Evolutionary conservation across 2,329 filamentous ascomycete species (phyloP).

Genomic region (Leptodontidium sp.): DNA sequence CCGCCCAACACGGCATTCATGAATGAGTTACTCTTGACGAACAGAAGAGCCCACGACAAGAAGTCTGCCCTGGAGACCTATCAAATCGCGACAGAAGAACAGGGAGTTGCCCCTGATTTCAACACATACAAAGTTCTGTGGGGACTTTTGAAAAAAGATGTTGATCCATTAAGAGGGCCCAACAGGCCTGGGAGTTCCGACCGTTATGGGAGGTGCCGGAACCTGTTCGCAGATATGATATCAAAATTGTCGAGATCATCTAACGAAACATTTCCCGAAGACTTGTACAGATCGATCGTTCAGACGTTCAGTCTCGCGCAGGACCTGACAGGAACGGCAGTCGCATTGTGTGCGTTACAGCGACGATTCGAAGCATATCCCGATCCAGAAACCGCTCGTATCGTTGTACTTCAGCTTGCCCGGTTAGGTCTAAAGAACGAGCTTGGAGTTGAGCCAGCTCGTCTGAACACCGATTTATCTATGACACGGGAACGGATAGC

Average conservation of each 20-base stretch:
- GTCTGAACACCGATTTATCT: slow-evolving; percentile 49
- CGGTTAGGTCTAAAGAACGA: slow-evolving; percentile 48
- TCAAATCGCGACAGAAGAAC: slow-evolving; percentile 29
- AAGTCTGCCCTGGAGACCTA: slow-evolving; percentile 43
- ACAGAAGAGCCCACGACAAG: slow-evolving; percentile 33
- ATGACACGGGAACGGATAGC: slow-evolving; percentile 54
- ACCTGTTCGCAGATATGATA: slow-evolving; percentile 58
- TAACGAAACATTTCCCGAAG: slow-evolving; percentile 52
- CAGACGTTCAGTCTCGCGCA: slow-evolving; percentile 58
- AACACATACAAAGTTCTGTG: slow-evolving; percentile 46
- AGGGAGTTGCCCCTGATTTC: slow-evolving; percentile 40
- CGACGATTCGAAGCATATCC: slow-evolving; percentile 55
- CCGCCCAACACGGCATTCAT: slow-evolving; percentile 77
- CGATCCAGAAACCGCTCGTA: slow-evolving; percentile 54
- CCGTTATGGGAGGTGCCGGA: slow-evolving; percentile 30
- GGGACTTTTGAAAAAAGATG: slow-evolving; percentile 40
- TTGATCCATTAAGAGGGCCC: slow-evolving; percentile 32
- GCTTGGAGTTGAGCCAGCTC: slow-evolving; percentile 45
- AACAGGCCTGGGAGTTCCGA: slow-evolving; percentile 8
- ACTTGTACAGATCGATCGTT: slow-evolving; percentile 60
- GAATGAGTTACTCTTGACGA: slow-evolving; percentile 74
- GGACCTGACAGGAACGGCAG: slow-evolving; percentile 57
- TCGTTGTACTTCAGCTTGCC: slow-evolving; percentile 58
- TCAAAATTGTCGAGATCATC: slow-evolving; percentile 48
- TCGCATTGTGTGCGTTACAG: slow-evolving; percentile 56